Evolutionary conservation across 345 rosid genomes (phyloP), one percentile per base, ranked within the genome.

Genomic region (Heritiera littoralis): DNA sequence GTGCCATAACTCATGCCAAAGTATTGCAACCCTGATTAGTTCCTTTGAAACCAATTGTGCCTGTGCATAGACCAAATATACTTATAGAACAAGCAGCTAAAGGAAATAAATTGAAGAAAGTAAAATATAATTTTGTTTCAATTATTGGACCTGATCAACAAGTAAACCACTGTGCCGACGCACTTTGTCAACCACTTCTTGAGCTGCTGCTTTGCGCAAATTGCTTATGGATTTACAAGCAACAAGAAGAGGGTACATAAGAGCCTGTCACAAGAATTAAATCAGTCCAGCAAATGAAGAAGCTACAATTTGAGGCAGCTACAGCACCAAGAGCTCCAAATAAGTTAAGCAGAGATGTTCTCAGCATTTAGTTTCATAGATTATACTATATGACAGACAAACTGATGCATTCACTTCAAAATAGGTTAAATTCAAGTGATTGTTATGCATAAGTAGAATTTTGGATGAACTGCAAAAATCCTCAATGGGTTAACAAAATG

Each of bases 1-100:
- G 82, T 96, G 98, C 98, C 99, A 96, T 90, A 84, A 81, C 80
- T 96, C 99, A 85, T 96, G 98, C 99, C 99, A 96, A 82, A 96
- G 99, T 79, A 96, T 96, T 75, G 99, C 95, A 70, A 96, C 98
- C 83, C 99, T 89, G 84, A 96, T 90, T 77, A 96, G 90, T 77
- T 96, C 99, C 74, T 83, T 88, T 20, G 99, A 96, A 67, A 94
- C 99, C 79, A 94, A 92, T 85, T 94, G 97, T 72, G 99, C 98
- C 99, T 96, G 87, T 83, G 83, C 28, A 77, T 51, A 74, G 3
- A 72, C 32, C 13, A 72, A 71, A 83, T 60, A 20, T 52, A 63
- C 48, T 67, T 69, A 54, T 80, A 86, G 75, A 59, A 30, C 76
- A 41, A 67, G 59, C 3, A 74, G 68, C 28, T 43, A 17, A 40